Evolutionary conservation across 208 protist genomes (phyloP), one percentile per base, ranked within the genome.

Genomic region (Acanthamoeba polyphaga): DNA sequence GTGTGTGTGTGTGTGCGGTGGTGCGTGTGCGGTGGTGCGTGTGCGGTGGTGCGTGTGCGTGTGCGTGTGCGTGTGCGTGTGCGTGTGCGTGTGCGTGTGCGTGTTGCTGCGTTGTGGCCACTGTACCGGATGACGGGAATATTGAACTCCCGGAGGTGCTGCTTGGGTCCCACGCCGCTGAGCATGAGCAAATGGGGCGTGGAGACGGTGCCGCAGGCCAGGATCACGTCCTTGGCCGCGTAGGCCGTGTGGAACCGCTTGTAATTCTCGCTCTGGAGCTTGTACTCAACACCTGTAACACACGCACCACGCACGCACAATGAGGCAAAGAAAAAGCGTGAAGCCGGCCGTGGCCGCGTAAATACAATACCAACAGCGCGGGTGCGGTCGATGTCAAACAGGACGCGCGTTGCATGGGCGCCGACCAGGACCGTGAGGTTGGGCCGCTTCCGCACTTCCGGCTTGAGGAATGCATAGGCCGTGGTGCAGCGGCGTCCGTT

Each of bases 161-260:
- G 15, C 60, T 93, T 93, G 51, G 88, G 88, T 3, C 88, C 88
- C 27, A 93, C 88, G 62, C 88, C 88, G 66, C 64, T 80, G 46
- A 93, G 62, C 88, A 93, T 93, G 64, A 93, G 66, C 15, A 93
- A 22, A 24, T 93, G 87, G 27, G 87, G 87, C 13, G 87, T 76
- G 38, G 43, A 46, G 22, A 93, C 66, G 7, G 88, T 58, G 49
- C 88, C 88, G 62, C 58, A 66, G 15, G 64, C 32, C 13, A 93
- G 88, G 13, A 93, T 38, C 13, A 93, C 88, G 7, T 93, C 88
- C 88, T 78, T 53, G 46, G 64, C n/a, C 29, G 88, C 88, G 12
- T 93, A 78, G 70, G 70, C 70, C 22, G 38, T 46, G 6, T 78
- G 70, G 70, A 29, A 78, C 70, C 38, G 66, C 66, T 74, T 62